Evolutionary conservation across 495 filamentous ascomycete species (phyloP), one percentile per base, ranked within the genome.

Genomic region (Neurospora sp.): DNA sequence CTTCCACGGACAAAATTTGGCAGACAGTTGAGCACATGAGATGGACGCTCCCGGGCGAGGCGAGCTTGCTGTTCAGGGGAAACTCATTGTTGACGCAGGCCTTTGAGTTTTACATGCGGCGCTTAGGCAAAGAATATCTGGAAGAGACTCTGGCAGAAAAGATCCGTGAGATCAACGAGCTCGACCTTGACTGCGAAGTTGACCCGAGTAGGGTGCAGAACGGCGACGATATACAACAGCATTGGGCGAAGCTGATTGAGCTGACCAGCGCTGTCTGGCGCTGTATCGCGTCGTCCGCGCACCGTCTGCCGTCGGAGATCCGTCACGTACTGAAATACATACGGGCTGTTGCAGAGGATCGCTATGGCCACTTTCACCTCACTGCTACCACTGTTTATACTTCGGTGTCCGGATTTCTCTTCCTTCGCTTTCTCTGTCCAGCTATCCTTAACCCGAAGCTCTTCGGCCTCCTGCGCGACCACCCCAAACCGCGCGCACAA

Each of bases 361-460:
- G 94, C 37, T 99, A 98, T 82, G 96, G 96, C n/a, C 94, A 97
- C 78, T 96, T 96, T 77, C 84, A 97, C 44, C 89, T 93, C 20
- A 95, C 91, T n/a, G 94, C 98, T 41, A 90, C 90, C 35, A 14
- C 53, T 16, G 53, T 66, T 16, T 99, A 98, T 80, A 97, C 94
- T 73, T 96, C 93, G 78, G 94, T 99, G 40, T 97, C 94, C 73
- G 96, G 96, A 3, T 99, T 99, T 78, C 82, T 99, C 31, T 99
- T 99, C 78, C 84, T 99, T 72, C 89, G 96, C 31, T 98, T 98
- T 84, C 94, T 99, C 78, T 97, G 94, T 74, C 96, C 96, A 3
- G 96, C 96, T 31, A 94, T 99, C 61, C 84, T 99, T 9, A 98
- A 98, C 78, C 96, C 96, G 5, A 98, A 97, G 81, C 86, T 99